Percentiles rank a stretch among this genome's conserved stretches.
phyloP scores from a whole-genome alignment of 495 filamentous ascomycete genomes.

The Lineolata rhizophorae region DNA sequence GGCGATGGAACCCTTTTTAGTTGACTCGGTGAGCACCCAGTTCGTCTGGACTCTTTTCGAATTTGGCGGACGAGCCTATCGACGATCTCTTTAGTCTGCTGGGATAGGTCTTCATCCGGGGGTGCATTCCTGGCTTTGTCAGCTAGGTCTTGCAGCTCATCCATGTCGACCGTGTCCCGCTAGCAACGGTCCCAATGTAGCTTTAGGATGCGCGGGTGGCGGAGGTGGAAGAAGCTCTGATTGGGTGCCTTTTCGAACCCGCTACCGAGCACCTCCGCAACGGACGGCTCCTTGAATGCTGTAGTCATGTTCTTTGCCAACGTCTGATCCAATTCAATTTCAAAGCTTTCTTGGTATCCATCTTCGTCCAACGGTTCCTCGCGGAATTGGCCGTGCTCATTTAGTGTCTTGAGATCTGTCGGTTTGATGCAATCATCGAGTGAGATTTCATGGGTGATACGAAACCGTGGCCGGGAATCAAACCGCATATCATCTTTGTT shows the following conservation, averaged over 20 bases:
- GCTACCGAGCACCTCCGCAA: conserved; percentile 40
- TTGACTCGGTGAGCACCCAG: too few relatives aligned
- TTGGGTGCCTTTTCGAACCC: conserved; percentile 41
- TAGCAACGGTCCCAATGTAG: conserved; percentile 35
- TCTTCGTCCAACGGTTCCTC: too few relatives aligned
- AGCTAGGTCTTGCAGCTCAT: conserved; percentile 33
- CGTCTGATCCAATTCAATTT: too few relatives aligned
- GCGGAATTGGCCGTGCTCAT: too few relatives aligned
- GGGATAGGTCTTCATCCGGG: conserved; percentile 1
- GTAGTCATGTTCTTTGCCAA: too few relatives aligned
- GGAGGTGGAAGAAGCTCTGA: conserved; percentile 33
- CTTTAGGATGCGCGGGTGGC: conserved; percentile 41
- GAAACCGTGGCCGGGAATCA: conserved; percentile 10
- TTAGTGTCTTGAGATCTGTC: too few relatives aligned
- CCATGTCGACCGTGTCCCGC: conserved; percentile 30
- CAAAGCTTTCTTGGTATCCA: too few relatives aligned
- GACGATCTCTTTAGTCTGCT: too few relatives aligned
- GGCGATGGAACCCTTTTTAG: too few relatives aligned
- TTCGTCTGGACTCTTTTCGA: too few relatives aligned
- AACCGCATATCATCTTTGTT: conserved; percentile 45
- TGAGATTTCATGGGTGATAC: conserved; percentile 18
- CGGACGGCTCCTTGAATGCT: conserved; percentile 40
- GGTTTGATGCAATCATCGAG: conserved; percentile 22
- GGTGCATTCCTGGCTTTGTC: conserved; percentile 16
- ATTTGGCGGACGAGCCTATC: too few relatives aligned